Percentiles rank a stretch among this genome's conserved stretches.
Conservation (phyloP, 2,329 filamentous ascomycete genomes). For the Plectosphaerella sp. region DNA sequence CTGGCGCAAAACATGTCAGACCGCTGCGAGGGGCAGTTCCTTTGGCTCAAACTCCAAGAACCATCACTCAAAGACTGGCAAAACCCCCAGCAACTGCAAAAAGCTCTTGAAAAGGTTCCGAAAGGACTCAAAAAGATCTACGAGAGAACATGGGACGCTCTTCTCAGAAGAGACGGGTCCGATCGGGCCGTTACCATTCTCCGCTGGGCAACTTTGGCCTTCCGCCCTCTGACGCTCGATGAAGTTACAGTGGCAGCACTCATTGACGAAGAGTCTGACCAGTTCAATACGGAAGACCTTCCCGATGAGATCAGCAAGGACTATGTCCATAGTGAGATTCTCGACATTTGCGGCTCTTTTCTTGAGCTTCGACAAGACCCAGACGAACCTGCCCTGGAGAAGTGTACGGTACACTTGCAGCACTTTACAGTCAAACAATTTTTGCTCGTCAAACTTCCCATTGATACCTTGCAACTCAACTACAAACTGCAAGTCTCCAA, state of each 20-base stretch:
- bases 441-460: constrained; percentile 8
- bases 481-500: not conserved
- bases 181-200: constrained; percentile 20
- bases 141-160: constrained; percentile 22
- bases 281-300: constrained; percentile 16
- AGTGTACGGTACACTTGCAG: constrained; percentile 6
- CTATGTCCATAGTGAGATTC: constrained; percentile 21
- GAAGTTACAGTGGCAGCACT: constrained; percentile 18
- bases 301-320: constrained; percentile 21
- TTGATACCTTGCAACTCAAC: not conserved
- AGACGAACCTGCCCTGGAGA: accelerated
- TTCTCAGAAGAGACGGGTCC: not conserved
- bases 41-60: constrained; percentile 25
- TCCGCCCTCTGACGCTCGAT: constrained; percentile 13
- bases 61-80: constrained; percentile 16
- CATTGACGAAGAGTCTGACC: constrained; percentile 13
- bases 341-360: constrained; percentile 21
- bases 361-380: constrained; percentile 15
- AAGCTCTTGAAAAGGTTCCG: constrained; percentile 18
- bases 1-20: constrained; percentile 19
- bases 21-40: constrained; percentile 22
- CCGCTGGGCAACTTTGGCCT: constrained; percentile 21
- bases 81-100: constrained; percentile 20
- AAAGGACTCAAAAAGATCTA: constrained; percentile 22
- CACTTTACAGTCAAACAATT: constrained; percentile 17